Conservation (phyloP, 768 basidiomycete species). For the Serendipita sp. region DNA sequence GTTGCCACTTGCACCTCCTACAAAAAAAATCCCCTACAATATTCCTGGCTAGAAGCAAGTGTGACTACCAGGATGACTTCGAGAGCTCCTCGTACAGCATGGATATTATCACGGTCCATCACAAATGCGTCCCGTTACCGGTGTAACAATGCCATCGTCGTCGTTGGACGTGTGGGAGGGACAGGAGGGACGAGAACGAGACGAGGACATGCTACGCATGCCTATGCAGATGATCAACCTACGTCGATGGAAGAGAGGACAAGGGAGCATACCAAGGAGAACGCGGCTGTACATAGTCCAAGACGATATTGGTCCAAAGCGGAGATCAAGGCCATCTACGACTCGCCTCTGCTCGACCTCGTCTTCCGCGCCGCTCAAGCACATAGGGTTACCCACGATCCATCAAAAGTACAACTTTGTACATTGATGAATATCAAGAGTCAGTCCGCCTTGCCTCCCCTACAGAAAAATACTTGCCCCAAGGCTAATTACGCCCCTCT, state of each 20-base stretch:
- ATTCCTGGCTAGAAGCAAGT: too few relatives aligned
- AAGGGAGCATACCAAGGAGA: background rate
- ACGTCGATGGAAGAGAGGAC: too few relatives aligned
- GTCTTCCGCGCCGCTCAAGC: constrained; percentile 74
- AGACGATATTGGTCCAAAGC: constrained; percentile 57
- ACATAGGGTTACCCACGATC: constrained; percentile 77
- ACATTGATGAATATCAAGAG: constrained; percentile 99
- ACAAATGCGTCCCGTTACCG: too few relatives aligned
- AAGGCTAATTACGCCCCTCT: background rate
- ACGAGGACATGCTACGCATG: background rate
- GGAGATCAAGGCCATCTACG: constrained; percentile 76
- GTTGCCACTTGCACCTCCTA: too few relatives aligned
- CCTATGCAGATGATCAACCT: background rate
- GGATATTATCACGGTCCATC: too few relatives aligned
- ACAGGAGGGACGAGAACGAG: background rate
- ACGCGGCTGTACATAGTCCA: constrained; percentile 9
- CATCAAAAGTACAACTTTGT: constrained; percentile 84
- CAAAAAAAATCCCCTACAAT: too few relatives aligned
- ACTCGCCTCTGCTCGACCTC: constrained; percentile 73
- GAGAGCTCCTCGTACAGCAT: too few relatives aligned
- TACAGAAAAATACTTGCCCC: too few relatives aligned
- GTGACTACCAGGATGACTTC: too few relatives aligned
- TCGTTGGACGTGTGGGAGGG: too few relatives aligned
- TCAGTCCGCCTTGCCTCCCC: constrained; percentile 26
- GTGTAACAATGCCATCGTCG: too few relatives aligned